A percentile compares a stretch with the other conserved stretches of the same genome.
Conservation (phyloP, 2,329 filamentous ascomycete genomes). For the Clonostachys rhizophaga region DNA sequence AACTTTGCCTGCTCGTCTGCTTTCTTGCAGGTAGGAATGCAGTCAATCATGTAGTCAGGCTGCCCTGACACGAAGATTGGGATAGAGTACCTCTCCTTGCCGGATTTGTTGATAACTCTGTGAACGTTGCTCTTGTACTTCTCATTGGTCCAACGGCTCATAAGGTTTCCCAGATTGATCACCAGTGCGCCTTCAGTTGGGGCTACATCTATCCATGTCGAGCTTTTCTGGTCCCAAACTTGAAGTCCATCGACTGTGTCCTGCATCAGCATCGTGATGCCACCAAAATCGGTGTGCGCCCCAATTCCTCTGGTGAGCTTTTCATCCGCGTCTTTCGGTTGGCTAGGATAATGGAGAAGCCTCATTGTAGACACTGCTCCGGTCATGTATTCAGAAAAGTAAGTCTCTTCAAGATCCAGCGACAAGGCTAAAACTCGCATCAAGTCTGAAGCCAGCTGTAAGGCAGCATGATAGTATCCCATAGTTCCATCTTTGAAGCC, state of each 20-base stretch:
- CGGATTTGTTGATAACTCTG: conserved; percentile 47
- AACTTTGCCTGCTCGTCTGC: conserved; percentile 16
- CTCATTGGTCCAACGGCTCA: conserved; percentile 44
- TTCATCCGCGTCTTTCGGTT: conserved; percentile 21
- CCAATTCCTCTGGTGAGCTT: conserved; percentile 31
- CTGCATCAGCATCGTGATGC: conserved; percentile 50
- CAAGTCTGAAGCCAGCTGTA: conserved; percentile 30
- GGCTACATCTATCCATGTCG: conserved; percentile 34
- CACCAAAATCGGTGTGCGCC: conserved; percentile 52
- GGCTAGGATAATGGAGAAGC: conserved; percentile 44
- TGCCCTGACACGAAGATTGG: conserved; percentile 53
- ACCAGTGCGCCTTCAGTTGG: conserved; percentile 41
- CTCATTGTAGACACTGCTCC: conserved; percentile 37
- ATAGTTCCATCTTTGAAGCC: conserved; percentile 30
- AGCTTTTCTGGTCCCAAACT: conserved; percentile 37
- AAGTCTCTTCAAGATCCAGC: conserved; percentile 29
- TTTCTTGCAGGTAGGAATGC: conserved; percentile 20
- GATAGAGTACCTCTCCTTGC: conserved; percentile 47
- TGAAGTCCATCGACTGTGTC: conserved; percentile 44
- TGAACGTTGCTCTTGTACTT: conserved; percentile 49
- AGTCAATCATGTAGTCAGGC: conserved; percentile 31
- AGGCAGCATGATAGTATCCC: conserved; percentile 30
- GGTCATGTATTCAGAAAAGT: conserved; percentile 36
- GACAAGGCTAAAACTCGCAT: conserved; percentile 34
- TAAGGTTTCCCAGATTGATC: conserved; percentile 45